Percentiles rank a stretch among this genome's conserved stretches.
These are phyloP conservation scores for Chaetothyriales sp. DNA, from an alignment of 2,329 filamentous ascomycete species.

Conservation along the genomic window DNA sequence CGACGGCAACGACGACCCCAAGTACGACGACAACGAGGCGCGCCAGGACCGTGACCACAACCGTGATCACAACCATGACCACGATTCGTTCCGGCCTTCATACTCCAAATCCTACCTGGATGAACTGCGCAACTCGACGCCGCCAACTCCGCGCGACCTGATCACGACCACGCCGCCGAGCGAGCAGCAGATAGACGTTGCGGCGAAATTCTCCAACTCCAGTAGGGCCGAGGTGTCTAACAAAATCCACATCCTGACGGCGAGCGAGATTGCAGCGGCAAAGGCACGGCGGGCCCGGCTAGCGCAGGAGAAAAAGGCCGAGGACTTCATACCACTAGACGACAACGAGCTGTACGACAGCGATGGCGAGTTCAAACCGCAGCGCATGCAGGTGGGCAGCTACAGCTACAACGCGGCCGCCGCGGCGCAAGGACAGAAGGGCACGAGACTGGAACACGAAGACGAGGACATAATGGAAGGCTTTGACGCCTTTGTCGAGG, in stretches of 20 bases:
- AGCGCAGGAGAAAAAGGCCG: constrained; percentile 47
- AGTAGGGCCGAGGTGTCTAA: constrained; percentile 21
- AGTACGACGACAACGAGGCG: constrained; percentile 31
- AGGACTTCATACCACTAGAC: constrained; percentile 32
- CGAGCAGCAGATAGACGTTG: constrained; percentile 41
- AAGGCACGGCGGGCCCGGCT: constrained; percentile 77
- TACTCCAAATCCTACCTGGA: constrained; percentile 81
- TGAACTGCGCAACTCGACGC: constrained; percentile 74
- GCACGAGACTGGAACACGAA: constrained; percentile 64
- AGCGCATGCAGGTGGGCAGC: constrained; percentile 24
- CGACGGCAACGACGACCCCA: background rate
- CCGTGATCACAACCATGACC: constrained; percentile 3
- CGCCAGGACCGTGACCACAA: constrained; percentile 34
- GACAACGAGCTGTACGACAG: constrained; percentile 20
- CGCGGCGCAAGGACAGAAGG: constrained; percentile 44
- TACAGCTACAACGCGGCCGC: constrained; percentile 17
- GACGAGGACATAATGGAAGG: constrained; percentile 90
- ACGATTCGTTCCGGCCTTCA: constrained; percentile 41
- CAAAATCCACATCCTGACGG: constrained; percentile 51
- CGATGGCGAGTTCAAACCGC: constrained; percentile 17
- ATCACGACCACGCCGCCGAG: constrained; percentile 19
- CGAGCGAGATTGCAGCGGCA: constrained; percentile 77
- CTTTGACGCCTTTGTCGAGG: constrained; percentile 82
- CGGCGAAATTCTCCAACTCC: constrained; percentile 35
- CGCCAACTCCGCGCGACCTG: constrained; percentile 58